Evolutionary conservation across 2,329 filamentous ascomycete species (phyloP).

Genomic region (Cordyceps cateniannulata): DNA sequence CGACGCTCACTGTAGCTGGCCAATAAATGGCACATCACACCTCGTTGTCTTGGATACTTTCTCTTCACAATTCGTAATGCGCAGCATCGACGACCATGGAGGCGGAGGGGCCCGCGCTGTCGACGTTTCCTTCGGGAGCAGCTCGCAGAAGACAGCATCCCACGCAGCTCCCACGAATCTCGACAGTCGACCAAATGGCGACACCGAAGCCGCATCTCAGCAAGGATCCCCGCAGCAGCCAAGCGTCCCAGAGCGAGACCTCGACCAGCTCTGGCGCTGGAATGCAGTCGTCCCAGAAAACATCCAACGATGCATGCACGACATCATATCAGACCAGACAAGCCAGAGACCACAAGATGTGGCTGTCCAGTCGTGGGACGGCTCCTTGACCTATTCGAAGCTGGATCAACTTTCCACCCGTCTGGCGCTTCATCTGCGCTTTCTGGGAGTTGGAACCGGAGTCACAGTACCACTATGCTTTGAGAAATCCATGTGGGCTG

Average conservation of each 20-base stretch:
- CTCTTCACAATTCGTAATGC: slow-evolving; percentile 16
- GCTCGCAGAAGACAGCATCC: slow-evolving; percentile 7
- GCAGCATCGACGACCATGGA: slow-evolving; percentile 19
- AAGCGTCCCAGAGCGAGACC: slow-evolving; percentile 25
- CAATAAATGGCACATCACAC: neutral
- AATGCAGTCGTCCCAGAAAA: slow-evolving; percentile 35
- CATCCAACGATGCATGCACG: slow-evolving; percentile 39
- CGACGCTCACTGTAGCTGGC: neutral
- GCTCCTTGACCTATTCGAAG: slow-evolving; percentile 38
- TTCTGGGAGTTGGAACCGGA: slow-evolving; percentile 31
- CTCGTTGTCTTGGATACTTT: neutral
- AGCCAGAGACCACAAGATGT: slow-evolving; percentile 28
- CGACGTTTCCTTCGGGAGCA: slow-evolving; percentile 9
- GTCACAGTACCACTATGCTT: slow-evolving; percentile 43
- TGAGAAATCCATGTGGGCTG: slow-evolving; percentile 42
- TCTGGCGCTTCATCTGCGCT: slow-evolving; percentile 33
- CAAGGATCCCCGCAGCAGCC: neutral
- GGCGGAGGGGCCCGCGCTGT: slow-evolving; percentile 15
- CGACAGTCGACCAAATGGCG: neutral
- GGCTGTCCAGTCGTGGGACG: slow-evolving; percentile 46
- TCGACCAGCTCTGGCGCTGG: slow-evolving; percentile 41
- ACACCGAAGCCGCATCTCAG: neutral
- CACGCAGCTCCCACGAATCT: neutral
- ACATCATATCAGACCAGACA: slow-evolving; percentile 36
- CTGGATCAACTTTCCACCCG: slow-evolving; percentile 35